phyloP scores from a whole-genome alignment of 1,284 basidiomycete genomes.

The Sanghuangporus baumii region DNA sequence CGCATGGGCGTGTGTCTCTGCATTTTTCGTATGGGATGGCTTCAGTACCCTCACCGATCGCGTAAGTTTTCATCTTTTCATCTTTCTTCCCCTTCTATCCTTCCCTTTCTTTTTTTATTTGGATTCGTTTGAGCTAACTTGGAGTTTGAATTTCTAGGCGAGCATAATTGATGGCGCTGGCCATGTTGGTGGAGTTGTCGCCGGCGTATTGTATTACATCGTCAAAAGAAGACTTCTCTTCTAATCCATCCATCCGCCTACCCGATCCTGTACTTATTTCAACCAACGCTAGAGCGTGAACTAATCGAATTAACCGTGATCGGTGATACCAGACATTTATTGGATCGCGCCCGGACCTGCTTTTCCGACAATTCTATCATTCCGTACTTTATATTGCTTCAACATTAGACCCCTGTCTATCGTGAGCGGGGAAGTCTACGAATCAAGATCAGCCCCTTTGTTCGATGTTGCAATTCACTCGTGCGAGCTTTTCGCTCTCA shows the following conservation, averaged over 20 bases:
- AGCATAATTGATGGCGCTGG: constrained; percentile 62
- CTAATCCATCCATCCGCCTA: neutral
- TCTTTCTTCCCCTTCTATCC: constrained; percentile 20
- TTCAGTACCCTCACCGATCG: constrained; percentile 40
- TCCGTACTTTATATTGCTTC: too few relatives aligned
- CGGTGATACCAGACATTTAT: neutral
- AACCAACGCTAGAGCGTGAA: neutral
- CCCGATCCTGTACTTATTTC: neutral
- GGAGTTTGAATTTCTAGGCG: constrained; percentile 28
- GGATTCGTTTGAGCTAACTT: neutral
- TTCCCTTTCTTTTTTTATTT: neutral
- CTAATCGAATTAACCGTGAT: neutral
- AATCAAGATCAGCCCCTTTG: neutral
- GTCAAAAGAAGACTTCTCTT: constrained; percentile 12
- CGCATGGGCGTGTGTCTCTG: constrained; percentile 74
- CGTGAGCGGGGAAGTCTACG: neutral
- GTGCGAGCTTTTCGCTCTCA: neutral
- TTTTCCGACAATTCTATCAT: too few relatives aligned
- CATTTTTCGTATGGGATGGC: constrained; percentile 70
- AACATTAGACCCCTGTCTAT: neutral
- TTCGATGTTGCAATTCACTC: neutral
- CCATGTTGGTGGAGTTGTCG: constrained; percentile 74
- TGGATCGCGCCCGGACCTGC: neutral
- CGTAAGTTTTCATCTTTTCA: constrained; percentile 24
- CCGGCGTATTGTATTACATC: constrained; percentile 58